A percentile compares a stretch with the other conserved stretches of the same genome.
Evolutionary conservation across 2,329 filamentous ascomycete species (phyloP).

Genomic region (Daldinia sp.): DNA sequence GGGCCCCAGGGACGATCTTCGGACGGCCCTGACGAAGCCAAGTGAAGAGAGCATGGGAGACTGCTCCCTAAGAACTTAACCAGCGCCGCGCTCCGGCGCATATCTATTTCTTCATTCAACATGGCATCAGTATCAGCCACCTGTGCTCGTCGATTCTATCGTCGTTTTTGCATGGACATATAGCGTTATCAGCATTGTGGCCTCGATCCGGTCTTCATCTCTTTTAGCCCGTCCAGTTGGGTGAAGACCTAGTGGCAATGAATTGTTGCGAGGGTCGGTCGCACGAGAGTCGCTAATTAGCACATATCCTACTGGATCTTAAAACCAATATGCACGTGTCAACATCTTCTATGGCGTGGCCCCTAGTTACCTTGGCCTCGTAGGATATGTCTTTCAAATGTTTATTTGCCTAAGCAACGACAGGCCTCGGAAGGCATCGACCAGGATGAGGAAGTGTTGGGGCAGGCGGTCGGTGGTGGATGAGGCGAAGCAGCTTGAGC

Average conservation of each 20-base stretch:
- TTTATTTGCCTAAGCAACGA: constrained; percentile 42
- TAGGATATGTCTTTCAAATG: constrained; percentile 49
- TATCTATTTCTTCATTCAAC: constrained; percentile 47
- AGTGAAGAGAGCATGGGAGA: constrained; percentile 52
- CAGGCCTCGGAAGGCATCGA: constrained; percentile 40
- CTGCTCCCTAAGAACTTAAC: constrained; percentile 44
- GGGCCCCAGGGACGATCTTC: constrained; percentile 53
- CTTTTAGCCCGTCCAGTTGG: constrained; percentile 22
- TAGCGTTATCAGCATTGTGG: constrained; percentile 31
- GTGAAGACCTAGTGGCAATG: constrained; percentile 27
- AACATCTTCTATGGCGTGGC: constrained; percentile 46
- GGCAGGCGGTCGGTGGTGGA: constrained; percentile 44
- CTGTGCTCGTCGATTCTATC: constrained; percentile 38
- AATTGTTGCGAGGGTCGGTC: constrained; percentile 37
- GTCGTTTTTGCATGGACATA: constrained; percentile 37
- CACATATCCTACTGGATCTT: constrained; percentile 46
- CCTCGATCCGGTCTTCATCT: constrained; percentile 26
- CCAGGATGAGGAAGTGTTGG: constrained; percentile 47
- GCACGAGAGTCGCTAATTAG: constrained; percentile 33
- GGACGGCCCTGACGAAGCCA: constrained; percentile 60
- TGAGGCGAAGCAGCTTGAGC: constrained; percentile 29
- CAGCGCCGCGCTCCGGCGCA: constrained; percentile 50
- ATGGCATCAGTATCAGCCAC: constrained; percentile 44
- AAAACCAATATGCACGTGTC: constrained; percentile 45
- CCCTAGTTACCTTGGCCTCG: constrained; percentile 46